phyloP scores from a whole-genome alignment of 768 basidiomycete genomes.

The Xerocomus spinulosus region DNA sequence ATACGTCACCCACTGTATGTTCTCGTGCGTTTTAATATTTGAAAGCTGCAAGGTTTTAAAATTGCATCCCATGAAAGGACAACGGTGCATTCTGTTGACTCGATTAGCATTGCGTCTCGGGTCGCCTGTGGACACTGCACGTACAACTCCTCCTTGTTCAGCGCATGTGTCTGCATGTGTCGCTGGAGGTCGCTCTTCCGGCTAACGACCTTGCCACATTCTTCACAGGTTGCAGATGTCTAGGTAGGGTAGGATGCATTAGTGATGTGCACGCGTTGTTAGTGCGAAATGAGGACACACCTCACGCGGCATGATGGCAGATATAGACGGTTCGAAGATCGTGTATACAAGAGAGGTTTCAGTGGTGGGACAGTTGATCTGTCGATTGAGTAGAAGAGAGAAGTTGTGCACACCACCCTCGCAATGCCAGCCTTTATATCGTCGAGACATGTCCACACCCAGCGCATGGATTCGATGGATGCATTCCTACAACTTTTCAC shows the following conservation, averaged over 20 bases:
- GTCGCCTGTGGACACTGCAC: background rate
- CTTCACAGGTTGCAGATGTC: slow-evolving; percentile 9
- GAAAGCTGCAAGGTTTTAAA: slow-evolving; percentile 26
- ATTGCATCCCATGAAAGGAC: slow-evolving; percentile 17
- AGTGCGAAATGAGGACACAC: background rate
- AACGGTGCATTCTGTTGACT: slow-evolving; percentile 21
- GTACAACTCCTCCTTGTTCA: slow-evolving; percentile 23
- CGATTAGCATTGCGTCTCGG: slow-evolving; percentile 1
- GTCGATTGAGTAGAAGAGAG: background rate
- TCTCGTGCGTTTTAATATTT: slow-evolving; percentile 26
- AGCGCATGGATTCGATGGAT: slow-evolving; percentile 21
- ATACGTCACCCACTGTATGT: slow-evolving; percentile 28
- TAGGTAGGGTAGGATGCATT: slow-evolving; percentile 1
- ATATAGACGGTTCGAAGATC: background rate
- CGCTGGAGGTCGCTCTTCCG: slow-evolving; percentile 26
- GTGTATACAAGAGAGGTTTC: too few relatives aligned
- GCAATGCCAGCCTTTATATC: slow-evolving; percentile 18
- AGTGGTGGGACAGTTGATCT: background rate
- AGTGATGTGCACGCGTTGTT: background rate
- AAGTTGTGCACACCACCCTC: background rate
- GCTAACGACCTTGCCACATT: slow-evolving; percentile 15
- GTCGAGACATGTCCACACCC: slow-evolving; percentile 6
- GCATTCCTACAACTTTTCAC: slow-evolving; percentile 18
- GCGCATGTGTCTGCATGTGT: slow-evolving; percentile 24
- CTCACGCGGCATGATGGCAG: background rate